Conservation (phyloP, 164 flowering plant genomes). For the Piper betle region DNA sequence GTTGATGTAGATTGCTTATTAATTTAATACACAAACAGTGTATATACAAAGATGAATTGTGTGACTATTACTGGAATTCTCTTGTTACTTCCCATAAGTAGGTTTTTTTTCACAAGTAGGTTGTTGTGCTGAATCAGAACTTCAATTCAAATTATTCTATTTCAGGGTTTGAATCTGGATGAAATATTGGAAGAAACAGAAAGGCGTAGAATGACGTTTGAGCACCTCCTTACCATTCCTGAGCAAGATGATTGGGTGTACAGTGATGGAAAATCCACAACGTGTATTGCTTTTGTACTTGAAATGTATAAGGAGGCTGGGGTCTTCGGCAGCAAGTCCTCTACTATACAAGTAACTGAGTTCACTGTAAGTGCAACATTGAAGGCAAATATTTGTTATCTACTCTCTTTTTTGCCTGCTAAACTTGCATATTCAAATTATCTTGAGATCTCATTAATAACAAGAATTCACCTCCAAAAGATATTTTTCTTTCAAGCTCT, state of each 20-base stretch:
- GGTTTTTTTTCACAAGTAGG: too few relatives aligned
- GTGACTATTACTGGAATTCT: too few relatives aligned
- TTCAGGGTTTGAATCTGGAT: conserved; percentile 45
- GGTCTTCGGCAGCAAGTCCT: conserved; percentile 49
- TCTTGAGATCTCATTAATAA: background rate
- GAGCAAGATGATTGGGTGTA: conserved; percentile 98
- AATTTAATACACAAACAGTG: too few relatives aligned
- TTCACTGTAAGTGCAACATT: conserved; percentile 61
- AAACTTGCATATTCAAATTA: background rate
- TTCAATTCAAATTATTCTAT: background rate
- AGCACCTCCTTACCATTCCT: conserved; percentile 74
- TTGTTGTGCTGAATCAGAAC: background rate
- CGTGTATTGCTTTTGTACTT: conserved; percentile 91
- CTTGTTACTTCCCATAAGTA: too few relatives aligned
- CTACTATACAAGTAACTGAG: conserved; percentile 85
- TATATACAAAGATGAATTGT: too few relatives aligned
- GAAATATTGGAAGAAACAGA: conserved; percentile 70
- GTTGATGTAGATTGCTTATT: too few relatives aligned
- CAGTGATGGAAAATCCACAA: conserved; percentile 98
- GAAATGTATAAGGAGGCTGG: conserved; percentile 96
- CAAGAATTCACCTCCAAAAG: too few relatives aligned
- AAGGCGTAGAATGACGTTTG: conserved; percentile 66
- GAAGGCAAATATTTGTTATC: background rate
- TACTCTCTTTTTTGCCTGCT: background rate
- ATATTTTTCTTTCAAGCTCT: too few relatives aligned